phyloP scores from a whole-genome alignment of 2,329 filamentous ascomycete genomes.

The Amylocarpus encephaloides region DNA sequence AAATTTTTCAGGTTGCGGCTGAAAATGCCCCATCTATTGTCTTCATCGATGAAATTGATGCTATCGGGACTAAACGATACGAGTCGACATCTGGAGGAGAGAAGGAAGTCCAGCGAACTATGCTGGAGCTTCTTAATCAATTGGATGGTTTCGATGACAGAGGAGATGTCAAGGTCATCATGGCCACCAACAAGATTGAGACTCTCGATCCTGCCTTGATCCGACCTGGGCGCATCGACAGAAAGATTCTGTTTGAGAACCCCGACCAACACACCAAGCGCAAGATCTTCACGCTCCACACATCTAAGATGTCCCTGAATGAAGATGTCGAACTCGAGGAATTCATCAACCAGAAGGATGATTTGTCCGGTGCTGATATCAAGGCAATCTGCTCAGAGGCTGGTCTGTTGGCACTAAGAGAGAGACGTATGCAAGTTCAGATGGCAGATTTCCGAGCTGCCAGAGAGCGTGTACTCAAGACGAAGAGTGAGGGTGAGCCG shows the following conservation, averaged over 20 bases:
- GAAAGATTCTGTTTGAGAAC: conserved; percentile 79
- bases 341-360: conserved; percentile 98
- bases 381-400: conserved; percentile 98
- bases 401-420: conserved; percentile 85
- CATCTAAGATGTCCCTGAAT: conserved; percentile 95
- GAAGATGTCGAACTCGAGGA: conserved; percentile 98
- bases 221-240: conserved; percentile 93
- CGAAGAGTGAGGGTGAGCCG: conserved; percentile 96
- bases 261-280: conserved; percentile 78
- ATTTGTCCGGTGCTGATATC: conserved; percentile 94
- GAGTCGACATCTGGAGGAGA: conserved; percentile 96
- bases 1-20: conserved; percentile 63
- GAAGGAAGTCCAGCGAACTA: conserved; percentile 94
- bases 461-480: conserved; percentile 90
- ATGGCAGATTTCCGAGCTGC: conserved; percentile 97
- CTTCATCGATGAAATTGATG: conserved; percentile 99
- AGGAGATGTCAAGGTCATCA: conserved; percentile 98
- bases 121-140: conserved; percentile 97
- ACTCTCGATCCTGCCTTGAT: conserved; percentile 94
- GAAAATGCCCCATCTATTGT: conserved; percentile 97
- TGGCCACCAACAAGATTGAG: conserved; percentile 99
- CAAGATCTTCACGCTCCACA: conserved; percentile 98
- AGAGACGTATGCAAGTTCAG: conserved; percentile 95
- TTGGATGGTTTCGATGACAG: conserved; percentile 98
- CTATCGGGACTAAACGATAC: conserved; percentile 97